phyloP scores from a whole-genome alignment of 2,329 filamentous ascomycete genomes.

The Calonectria ilicicola region DNA sequence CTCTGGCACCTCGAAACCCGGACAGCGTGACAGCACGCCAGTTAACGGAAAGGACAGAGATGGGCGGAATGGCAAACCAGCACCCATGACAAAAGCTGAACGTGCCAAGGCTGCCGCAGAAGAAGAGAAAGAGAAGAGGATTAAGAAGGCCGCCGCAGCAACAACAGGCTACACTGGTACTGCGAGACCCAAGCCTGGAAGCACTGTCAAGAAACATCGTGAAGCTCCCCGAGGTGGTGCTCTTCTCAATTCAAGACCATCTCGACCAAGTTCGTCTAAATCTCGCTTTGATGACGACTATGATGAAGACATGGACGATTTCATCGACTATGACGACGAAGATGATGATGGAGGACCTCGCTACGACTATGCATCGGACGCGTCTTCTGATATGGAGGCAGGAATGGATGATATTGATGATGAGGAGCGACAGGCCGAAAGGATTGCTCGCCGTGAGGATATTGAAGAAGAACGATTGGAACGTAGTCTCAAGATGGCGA shows the following conservation, averaged over 20 bases:
- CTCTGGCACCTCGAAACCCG: constrained; percentile 47
- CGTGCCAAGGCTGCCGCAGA: constrained; percentile 39
- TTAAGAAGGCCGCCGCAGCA: constrained; percentile 71
- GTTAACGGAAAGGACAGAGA: constrained; percentile 40
- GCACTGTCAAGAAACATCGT: constrained; percentile 45
- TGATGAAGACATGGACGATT: constrained; percentile 72
- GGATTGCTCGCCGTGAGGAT: constrained; percentile 76
- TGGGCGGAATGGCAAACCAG: constrained; percentile 34
- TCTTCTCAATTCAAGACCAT: constrained; percentile 50
- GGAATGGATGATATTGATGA: constrained; percentile 79
- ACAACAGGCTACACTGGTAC: constrained; percentile 76
- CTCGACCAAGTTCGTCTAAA: constrained; percentile 45
- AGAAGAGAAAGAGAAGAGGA: constrained; percentile 63
- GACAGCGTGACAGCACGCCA: constrained; percentile 37
- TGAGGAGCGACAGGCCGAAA: constrained; percentile 75
- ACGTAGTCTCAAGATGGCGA: constrained; percentile 70
- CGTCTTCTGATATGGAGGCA: constrained; percentile 83
- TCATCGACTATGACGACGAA: constrained; percentile 72
- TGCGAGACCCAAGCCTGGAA: constrained; percentile 66
- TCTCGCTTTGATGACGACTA: constrained; percentile 69
- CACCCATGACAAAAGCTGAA: constrained; percentile 27
- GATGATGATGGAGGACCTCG: constrained; percentile 58
- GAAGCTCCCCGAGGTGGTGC: constrained; percentile 54
- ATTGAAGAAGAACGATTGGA: constrained; percentile 73
- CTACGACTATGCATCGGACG: constrained; percentile 72